Percentiles rank a stretch among this genome's conserved stretches.
phyloP scores from a whole-genome alignment of 768 basidiomycete species.

The Kwoniella dejecticola region DNA sequence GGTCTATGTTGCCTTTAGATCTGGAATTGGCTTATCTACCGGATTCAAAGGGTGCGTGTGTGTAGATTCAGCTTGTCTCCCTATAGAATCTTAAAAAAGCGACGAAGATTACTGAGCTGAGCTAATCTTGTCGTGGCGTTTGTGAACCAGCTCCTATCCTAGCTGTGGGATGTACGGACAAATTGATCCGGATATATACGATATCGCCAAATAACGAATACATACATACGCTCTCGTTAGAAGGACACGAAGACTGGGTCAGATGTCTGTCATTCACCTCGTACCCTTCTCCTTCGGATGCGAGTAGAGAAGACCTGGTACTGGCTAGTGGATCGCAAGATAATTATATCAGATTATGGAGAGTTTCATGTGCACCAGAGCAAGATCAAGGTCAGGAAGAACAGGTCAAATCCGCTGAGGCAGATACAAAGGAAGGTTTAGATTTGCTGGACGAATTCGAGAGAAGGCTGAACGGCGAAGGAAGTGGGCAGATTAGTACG shows the following conservation, averaged over 20 bases:
- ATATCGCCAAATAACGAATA: constrained; percentile 40
- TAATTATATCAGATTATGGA: constrained; percentile 89
- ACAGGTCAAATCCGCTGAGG: neutral
- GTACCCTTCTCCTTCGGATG: constrained; percentile 28
- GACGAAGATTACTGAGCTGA: neutral
- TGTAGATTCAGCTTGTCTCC: neutral
- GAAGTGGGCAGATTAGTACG: constrained; percentile 84
- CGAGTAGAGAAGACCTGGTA: constrained; percentile 60
- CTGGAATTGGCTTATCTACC: constrained; percentile 70
- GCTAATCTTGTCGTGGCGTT: neutral
- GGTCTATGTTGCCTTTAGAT: constrained; percentile 74
- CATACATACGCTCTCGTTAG: constrained; percentile 44
- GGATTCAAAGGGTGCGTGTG: constrained; percentile 64
- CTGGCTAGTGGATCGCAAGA: constrained; percentile 96
- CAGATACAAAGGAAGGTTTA: constrained; percentile 59
- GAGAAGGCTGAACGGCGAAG: constrained; percentile 67
- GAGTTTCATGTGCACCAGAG: constrained; percentile 63
- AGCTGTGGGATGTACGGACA: constrained; percentile 82
- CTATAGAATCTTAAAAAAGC: neutral
- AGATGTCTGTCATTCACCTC: constrained; percentile 70
- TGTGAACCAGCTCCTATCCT: constrained; percentile 64
- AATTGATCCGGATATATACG: constrained; percentile 74
- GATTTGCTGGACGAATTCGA: constrained; percentile 88
- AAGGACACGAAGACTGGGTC: constrained; percentile 96
- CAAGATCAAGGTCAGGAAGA: constrained; percentile 14